phyloP scores from a whole-genome alignment of 805 yeast genomes.

The Lipomyces spencermartinsiae region DNA sequence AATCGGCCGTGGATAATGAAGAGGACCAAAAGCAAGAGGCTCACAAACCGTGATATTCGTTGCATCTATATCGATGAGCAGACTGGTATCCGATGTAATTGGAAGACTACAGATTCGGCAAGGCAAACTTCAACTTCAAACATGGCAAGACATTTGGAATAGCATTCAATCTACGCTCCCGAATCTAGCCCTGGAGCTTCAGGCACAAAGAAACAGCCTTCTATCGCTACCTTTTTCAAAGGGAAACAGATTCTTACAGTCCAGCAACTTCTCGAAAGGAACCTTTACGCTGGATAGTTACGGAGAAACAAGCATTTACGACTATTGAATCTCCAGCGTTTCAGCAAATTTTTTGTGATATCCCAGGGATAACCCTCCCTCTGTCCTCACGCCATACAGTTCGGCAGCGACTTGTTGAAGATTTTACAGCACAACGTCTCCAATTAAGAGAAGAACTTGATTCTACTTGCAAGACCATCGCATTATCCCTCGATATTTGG shows the following conservation, averaged over 20 bases:
- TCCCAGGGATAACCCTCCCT: slow-evolving; percentile 7
- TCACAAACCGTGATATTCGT: not conserved
- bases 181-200: not conserved
- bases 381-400: slow-evolving; percentile 7
- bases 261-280: slow-evolving; percentile 9
- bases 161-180: not conserved
- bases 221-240: not conserved
- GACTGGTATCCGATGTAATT: slow-evolving; percentile 2
- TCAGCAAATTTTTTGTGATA: not conserved
- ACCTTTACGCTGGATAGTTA: too few species aligned
- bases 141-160: not conserved
- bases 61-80: slow-evolving; percentile 8
- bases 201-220: not conserved
- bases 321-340: too few species aligned
- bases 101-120: slow-evolving; percentile 10
- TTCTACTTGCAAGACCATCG: too few species aligned
- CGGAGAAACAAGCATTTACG: too few species aligned
- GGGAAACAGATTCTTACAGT: slow-evolving; percentile 7
- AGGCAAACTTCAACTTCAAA: slow-evolving; percentile 9
- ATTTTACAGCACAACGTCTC: too few species aligned
- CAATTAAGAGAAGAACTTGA: too few species aligned
- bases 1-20: too few species aligned
- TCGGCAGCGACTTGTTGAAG: slow-evolving; percentile 10
- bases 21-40: too few species aligned
- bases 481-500: too few species aligned